These are phyloP conservation scores for Pichia rugopelliculosa DNA, from an alignment of 805 yeast genomes.

Conservation along the genomic window DNA sequence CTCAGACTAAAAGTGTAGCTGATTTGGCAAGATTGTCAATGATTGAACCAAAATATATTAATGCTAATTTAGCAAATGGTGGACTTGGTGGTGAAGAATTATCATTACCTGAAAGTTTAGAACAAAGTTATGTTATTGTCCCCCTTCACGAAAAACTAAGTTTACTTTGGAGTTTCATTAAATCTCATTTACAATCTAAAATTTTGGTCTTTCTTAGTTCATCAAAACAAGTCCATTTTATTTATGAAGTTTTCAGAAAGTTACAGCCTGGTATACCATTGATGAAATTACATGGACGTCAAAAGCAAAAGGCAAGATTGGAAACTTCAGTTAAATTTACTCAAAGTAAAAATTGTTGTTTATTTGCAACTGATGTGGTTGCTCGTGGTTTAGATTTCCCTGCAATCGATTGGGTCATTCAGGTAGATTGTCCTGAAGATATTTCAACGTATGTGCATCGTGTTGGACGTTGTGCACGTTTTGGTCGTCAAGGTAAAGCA, in stretches of 20 bases:
- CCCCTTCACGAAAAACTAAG: conserved; percentile 78
- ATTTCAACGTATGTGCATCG: conserved; percentile 83
- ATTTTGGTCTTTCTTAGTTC: conserved; percentile 80
- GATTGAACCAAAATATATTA: conserved; percentile 52
- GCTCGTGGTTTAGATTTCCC: conserved; percentile 93
- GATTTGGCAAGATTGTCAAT: conserved; percentile 79
- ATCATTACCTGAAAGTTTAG: conserved; percentile 71
- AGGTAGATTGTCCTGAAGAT: conserved; percentile 88
- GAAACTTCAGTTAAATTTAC: conserved; percentile 77
- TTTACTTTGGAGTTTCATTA: conserved; percentile 76
- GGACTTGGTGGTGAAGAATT: conserved; percentile 15
- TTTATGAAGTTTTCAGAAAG: conserved; percentile 78
- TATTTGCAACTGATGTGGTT: conserved; percentile 85
- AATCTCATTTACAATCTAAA: conserved; percentile 72
- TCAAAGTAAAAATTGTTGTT: conserved; percentile 69
- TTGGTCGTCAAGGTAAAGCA: conserved; percentile 78
- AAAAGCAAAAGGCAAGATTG: conserved; percentile 80
- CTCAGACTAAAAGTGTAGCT: conserved; percentile 74
- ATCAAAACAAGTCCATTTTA: conserved; percentile 84
- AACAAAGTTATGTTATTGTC: conserved; percentile 72
- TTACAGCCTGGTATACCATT: conserved; percentile 89
- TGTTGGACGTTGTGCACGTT: conserved; percentile 85
- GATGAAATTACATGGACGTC: conserved; percentile 81
- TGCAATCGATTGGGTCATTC: conserved; percentile 91
- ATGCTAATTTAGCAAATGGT: conserved; percentile 30